Evolutionary conservation across 2,329 filamentous ascomycete genomes (phyloP).

Genomic region (Hortaea werneckii): DNA sequence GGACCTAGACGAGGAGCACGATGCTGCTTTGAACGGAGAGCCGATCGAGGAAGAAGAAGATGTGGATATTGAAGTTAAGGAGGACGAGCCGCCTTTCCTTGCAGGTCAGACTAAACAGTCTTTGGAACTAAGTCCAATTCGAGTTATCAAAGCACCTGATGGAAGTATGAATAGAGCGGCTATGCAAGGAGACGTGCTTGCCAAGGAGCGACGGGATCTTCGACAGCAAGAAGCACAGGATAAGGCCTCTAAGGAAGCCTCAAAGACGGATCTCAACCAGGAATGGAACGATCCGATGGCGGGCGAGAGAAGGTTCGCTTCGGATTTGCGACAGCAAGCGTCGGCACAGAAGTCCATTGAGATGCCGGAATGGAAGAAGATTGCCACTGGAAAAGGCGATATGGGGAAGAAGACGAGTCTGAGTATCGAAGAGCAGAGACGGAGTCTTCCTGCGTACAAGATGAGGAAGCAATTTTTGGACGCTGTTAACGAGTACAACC

Average conservation of each 20-base stretch:
- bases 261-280: conserved; percentile 71
- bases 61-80: conserved; percentile 89
- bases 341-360: conserved; percentile 44
- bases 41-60: conserved; percentile 91
- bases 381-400: conserved; percentile 62
- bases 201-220: conserved; percentile 82
- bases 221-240: conserved; percentile 81
- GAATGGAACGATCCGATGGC: conserved; percentile 99
- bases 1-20: conserved; percentile 87
- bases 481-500: conserved; percentile 76
- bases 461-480: conserved; percentile 83
- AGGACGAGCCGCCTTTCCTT: conserved; percentile 93
- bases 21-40: conserved; percentile 75
- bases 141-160: conserved; percentile 94
- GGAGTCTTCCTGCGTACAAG: conserved; percentile 77
- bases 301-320: conserved; percentile 78
- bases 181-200: conserved; percentile 80
- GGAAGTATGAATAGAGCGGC: conserved; percentile 96
- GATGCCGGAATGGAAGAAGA: conserved; percentile 87
- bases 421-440: conserved; percentile 90
- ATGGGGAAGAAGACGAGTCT: conserved; percentile 80
- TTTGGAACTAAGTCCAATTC: conserved; percentile 85
- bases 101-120: conserved; percentile 95
- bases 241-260: conserved; percentile 59
- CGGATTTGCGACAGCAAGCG: conserved; percentile 65